Conservation (phyloP, 2,329 filamentous ascomycete species). For the Alternaria dauci region DNA sequence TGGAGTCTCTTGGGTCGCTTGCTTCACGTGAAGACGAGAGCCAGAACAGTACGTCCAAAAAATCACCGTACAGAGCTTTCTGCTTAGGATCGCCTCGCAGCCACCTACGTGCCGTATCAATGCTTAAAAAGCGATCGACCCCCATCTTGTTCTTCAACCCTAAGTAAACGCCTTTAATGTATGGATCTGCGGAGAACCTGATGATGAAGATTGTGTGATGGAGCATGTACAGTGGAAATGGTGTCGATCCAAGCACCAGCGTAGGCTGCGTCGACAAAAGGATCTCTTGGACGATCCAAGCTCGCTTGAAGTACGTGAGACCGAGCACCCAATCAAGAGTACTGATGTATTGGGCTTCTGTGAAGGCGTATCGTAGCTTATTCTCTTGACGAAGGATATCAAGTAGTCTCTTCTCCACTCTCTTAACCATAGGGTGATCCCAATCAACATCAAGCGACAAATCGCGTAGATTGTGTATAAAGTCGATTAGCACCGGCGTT, state of each 20-base stretch:
- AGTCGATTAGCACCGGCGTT: neutral
- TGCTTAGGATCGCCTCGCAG: neutral
- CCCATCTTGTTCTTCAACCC: neutral
- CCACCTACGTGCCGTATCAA: conserved; percentile 1
- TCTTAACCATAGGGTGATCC: neutral
- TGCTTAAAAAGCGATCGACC: neutral
- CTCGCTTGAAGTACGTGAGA: conserved; percentile 1
- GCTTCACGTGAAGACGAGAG: neutral
- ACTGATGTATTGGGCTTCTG: neutral
- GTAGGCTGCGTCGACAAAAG: neutral
- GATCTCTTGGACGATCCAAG: conserved; percentile 4
- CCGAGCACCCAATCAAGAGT: neutral
- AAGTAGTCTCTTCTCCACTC: neutral
- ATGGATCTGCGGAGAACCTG: neutral
- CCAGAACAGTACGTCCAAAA: neutral
- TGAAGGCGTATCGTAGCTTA: neutral
- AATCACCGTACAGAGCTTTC: neutral
- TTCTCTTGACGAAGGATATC: neutral
- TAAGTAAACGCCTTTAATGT: neutral
- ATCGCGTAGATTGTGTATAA: neutral
- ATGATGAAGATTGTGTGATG: neutral
- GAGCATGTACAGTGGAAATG: neutral
- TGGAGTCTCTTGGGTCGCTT: conserved; percentile 1
- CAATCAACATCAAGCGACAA: neutral
- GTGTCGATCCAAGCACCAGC: neutral